These are phyloP conservation scores for Fusarium paranaense DNA, from an alignment of 2,329 filamentous ascomycete species.

Conservation along the genomic window DNA sequence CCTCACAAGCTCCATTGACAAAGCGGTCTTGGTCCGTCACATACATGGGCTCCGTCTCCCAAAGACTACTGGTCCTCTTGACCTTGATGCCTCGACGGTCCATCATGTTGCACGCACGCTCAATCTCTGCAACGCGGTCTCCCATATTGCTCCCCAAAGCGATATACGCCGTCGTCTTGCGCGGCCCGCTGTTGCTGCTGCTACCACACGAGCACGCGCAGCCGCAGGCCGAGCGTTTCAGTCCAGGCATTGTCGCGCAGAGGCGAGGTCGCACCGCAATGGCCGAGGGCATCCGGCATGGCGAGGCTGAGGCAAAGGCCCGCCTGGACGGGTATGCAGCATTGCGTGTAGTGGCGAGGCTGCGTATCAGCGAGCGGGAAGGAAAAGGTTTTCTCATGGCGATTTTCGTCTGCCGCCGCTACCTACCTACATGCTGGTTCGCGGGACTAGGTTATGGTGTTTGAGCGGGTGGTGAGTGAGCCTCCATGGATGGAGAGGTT, in stretches of 20 bases:
- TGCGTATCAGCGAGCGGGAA: conserved; percentile 12
- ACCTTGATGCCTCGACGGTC: conserved; percentile 78
- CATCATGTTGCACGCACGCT: conserved; percentile 84
- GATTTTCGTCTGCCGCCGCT: conserved; percentile 11
- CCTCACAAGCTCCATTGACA: conserved; percentile 92
- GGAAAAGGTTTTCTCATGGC: conserved; percentile 37
- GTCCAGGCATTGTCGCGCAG: conserved; percentile 18
- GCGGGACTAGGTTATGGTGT: conserved; percentile 10
- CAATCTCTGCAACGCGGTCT: conserved; percentile 85
- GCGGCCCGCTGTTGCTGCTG: conserved; percentile 45
- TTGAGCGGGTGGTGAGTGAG: conserved; percentile 9
- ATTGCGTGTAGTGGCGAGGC: conserved; percentile 20
- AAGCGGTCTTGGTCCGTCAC: conserved; percentile 89
- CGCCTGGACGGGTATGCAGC: conserved; percentile 11
- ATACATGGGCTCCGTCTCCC: conserved; percentile 98
- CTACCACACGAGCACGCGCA: conserved; percentile 49
- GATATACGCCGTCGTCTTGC: conserved; percentile 74
- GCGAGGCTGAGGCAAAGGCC: conserved; percentile 21
- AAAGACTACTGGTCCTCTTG: conserved; percentile 85
- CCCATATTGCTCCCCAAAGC: conserved; percentile 94
- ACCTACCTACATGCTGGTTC: conserved; percentile 18
- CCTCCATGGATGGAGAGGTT: background rate
- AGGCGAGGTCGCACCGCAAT: conserved; percentile 29
- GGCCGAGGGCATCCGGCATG: conserved; percentile 21
- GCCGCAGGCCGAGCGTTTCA: conserved; percentile 48